Percentiles rank a stretch among this genome's conserved stretches.
Conservation (phyloP, 73 alveolate species). For the Breviolum minutum region DNA sequence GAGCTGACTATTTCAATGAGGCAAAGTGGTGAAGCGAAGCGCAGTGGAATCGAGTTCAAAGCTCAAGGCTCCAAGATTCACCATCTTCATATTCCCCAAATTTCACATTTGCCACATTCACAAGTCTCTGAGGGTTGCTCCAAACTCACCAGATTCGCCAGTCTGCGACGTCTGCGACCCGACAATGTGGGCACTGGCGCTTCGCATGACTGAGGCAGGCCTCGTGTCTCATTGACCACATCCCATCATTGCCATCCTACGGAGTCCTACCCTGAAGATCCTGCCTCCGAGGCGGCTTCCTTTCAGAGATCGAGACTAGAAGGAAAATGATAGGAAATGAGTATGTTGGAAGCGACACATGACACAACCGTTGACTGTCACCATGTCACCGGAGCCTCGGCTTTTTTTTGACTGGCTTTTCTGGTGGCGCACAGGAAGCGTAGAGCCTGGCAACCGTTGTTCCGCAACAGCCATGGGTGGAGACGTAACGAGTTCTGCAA, state of each 20-base stretch:
- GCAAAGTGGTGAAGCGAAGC: too few species aligned
- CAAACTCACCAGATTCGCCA: constrained; percentile 19
- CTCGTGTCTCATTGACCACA: background rate
- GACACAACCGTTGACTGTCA: background rate
- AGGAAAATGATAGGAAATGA: background rate
- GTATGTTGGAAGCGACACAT: background rate
- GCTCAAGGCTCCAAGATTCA: background rate
- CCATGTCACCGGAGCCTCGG: background rate
- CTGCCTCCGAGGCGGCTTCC: constrained; percentile 49
- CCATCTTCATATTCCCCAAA: background rate
- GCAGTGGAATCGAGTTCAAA: background rate
- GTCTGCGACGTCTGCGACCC: constrained; percentile 54
- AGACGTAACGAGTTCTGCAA: background rate
- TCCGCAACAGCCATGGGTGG: background rate
- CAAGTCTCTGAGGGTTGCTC: background rate
- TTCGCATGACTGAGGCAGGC: constrained; percentile 79
- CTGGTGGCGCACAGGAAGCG: constrained; percentile 40
- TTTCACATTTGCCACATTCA: background rate
- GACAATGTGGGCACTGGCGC: constrained; percentile 76
- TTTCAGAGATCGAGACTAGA: background rate
- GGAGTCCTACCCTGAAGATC: background rate
- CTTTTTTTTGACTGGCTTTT: background rate
- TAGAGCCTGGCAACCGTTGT: background rate
- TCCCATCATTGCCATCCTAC: background rate
- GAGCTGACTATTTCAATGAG: background rate